Evolutionary conservation across 768 basidiomycete genomes (phyloP), one percentile per base, ranked within the genome.

Genomic region (Tulasnella sp.): DNA sequence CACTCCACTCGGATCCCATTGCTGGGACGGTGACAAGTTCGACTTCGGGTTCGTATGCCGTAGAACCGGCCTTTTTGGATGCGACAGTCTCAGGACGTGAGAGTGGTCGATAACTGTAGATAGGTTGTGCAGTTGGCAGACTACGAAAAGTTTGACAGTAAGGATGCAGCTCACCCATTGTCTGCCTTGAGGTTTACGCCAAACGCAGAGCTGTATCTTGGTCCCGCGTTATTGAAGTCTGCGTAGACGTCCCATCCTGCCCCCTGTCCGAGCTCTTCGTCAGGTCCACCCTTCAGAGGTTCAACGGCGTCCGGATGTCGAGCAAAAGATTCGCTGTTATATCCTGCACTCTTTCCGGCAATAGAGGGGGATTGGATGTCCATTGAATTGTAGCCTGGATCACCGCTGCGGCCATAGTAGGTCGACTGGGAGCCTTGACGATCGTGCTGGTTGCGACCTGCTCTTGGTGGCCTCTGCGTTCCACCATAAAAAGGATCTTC

Each of bases 1-100:
- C 80, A 23, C 77, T 77, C 92, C 92, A 97, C 71, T 97, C 92
- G 0, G 92, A 72, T 17, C 92, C 92, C 2, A 97, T 74, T 2
- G 86, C 86, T 2, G 92, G 92, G 0, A 96, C 89, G 0, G 92
- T 94, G 41, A 94, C 84, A 68, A 93, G 75, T 69, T 97, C 92
- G 21, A 91, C 86, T 29, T 57, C 41, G 2, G 78, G 80, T 8
- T 73, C 73, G 34, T 39, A 52, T 3, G 63, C 55, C 15, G 69
- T 50, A 40, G 57, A 58, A 2, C 36, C 52, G 21, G 35, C 35
- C 14, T 40, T 40, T 43, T 57, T 57, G 25, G 41, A 39, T 15
- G 23, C 31, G 2, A 57, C 23, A 17, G 41, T 57, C 5, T 57
- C 55, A 2, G 62, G 56, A 14, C 54, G 25, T 14, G 52, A 59